Evolutionary conservation across 345 rosid species (phyloP), one percentile per base, ranked within the genome.

Genomic region (Camelina laxa): DNA sequence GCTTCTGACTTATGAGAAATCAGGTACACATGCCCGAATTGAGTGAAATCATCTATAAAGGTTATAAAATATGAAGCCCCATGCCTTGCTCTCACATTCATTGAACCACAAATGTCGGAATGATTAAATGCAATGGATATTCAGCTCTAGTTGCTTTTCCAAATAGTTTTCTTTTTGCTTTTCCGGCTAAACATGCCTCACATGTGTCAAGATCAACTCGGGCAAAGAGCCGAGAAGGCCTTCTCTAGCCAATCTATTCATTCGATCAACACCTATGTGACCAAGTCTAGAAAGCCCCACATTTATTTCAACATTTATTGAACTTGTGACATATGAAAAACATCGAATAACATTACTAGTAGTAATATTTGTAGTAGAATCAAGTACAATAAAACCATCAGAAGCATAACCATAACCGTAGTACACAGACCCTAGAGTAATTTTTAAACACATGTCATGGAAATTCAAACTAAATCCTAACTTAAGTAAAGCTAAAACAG

Each of bases 281-380:
- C 53, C 41, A 64, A 62, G 38, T 49, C 33, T 33, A 11, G 70
- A 3, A 20, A 19, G 13, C 57, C 44, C 48, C 45, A 65, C 7
- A 33, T 65, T 11, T 0, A 4, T 6, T n/a, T 31, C 13, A 12
- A 5, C 3, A 10, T 2, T 30, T n/a, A 6, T 65, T 16, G 56
- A 65, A 19, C 12, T 66, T 49, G 13, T 31, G 19, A 50, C 33
- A 15, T 22, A 22, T 22, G 3, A 22, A 22, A 22, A 22, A 22
- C 24, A 22, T 22, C 3, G 24, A 22, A 2, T 3, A 22, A 2
- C 24, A 22, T 2, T 22, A 22, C 24, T 22, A 22, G 3, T 22
- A 22, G 24, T 22, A 22, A 22, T 22, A 22, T 2, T 22, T 22
- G 24, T 22, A 22, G 0, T 22, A 22, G 3, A 22, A 22, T 22